Evolutionary conservation across 2,329 filamentous ascomycete species (phyloP).

Genomic region (Calonectria pteridis): DNA sequence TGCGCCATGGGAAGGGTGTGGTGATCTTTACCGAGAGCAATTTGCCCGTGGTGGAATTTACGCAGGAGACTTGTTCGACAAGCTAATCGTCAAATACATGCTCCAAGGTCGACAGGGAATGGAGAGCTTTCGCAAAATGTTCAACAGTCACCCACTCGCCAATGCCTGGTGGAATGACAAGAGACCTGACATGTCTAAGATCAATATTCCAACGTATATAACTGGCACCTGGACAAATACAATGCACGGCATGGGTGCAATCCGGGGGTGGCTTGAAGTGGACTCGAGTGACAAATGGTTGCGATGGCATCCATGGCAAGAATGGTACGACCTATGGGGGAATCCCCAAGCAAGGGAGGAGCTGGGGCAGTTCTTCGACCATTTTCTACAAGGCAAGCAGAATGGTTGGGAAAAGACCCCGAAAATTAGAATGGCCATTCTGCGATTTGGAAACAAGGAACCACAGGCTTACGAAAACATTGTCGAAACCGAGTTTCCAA

Average conservation of each 20-base stretch:
- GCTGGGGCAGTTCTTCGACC: slow-evolving; percentile 3
- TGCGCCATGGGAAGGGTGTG: slow-evolving; percentile 26
- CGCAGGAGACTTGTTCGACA: slow-evolving; percentile 24
- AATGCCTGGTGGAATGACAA: slow-evolving; percentile 44
- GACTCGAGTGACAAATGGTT: slow-evolving; percentile 57
- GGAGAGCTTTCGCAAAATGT: slow-evolving; percentile 39
- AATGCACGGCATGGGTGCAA: slow-evolving; percentile 41
- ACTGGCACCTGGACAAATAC: slow-evolving; percentile 40
- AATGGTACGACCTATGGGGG: slow-evolving; percentile 22
- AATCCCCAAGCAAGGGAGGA: not conserved
- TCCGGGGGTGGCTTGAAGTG: slow-evolving; percentile 53
- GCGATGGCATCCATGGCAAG: slow-evolving; percentile 37
- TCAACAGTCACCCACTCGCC: slow-evolving; percentile 27
- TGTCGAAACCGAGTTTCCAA: slow-evolving; percentile 46
- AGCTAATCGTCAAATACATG: slow-evolving; percentile 33
- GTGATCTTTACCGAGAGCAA: slow-evolving; percentile 32
- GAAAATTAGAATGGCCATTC: not conserved
- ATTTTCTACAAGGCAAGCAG: slow-evolving; percentile 2
- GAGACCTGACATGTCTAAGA: slow-evolving; percentile 35
- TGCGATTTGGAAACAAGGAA: no score
- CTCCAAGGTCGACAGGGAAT: slow-evolving; percentile 37
- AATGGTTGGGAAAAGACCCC: slow-evolving; percentile 12
- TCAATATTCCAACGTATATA: slow-evolving; percentile 41
- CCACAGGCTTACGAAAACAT: slow-evolving; percentile 42
- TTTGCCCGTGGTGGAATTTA: slow-evolving; percentile 41